These are phyloP conservation scores for Spizellomyces punctatus DNA, from an alignment of 192 early-diverging fungal genomes.

Conservation along the genomic window DNA sequence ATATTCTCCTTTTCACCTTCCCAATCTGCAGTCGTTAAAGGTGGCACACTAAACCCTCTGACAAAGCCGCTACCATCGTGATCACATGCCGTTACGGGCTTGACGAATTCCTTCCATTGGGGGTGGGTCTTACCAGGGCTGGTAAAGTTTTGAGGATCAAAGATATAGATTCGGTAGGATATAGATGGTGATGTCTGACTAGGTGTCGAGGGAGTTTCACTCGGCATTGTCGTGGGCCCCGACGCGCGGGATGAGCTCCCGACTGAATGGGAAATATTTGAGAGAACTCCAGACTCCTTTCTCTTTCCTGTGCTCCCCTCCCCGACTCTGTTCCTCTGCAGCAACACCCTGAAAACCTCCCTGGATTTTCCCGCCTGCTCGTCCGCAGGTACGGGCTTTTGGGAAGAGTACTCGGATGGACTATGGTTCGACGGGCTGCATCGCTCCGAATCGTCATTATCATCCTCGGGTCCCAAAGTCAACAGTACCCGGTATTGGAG, in stretches of 20 bases:
- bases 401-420: no score
- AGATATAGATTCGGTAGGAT: conserved; percentile 36
- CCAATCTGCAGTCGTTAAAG: no score
- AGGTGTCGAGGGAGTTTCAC: not conserved
- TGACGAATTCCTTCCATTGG: not conserved
- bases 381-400: no score
- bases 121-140: not conserved
- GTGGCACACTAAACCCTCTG: conserved; percentile 13
- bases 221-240: not conserved
- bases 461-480: conserved; percentile 10
- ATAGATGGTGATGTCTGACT: conserved; percentile 9
- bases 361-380: no score
- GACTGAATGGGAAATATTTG: not conserved
- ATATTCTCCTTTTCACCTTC: no score
- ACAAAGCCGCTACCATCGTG: conserved; percentile 39
- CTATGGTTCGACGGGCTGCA: no score
- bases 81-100: conserved; percentile 35
- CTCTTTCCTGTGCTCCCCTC: not conserved
- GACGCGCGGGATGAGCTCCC: not conserved
- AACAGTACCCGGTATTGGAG: conserved; percentile 46
- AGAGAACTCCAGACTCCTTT: not conserved
- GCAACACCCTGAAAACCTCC: not conserved
- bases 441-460: not conserved
- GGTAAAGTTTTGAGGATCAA: conserved; percentile 18
- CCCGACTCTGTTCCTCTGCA: conserved; percentile 28